phyloP scores from a whole-genome alignment of 2,329 filamentous ascomycete species.

The Fusarium avenaceum region DNA sequence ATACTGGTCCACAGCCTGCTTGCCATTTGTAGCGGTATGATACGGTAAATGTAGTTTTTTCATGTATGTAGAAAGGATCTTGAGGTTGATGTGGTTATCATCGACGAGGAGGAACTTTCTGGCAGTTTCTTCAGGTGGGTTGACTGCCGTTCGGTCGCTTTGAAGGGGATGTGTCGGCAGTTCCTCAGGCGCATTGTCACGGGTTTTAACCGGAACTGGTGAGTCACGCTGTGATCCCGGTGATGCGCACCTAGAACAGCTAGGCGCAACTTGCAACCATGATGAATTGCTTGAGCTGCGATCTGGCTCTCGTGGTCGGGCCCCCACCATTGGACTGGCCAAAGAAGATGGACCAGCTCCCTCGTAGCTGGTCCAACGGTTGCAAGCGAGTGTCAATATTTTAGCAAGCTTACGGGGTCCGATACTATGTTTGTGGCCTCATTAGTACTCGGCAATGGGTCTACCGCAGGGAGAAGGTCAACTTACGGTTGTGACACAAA shows the following conservation, averaged over 20 bases:
- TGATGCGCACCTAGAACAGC: too few relatives aligned
- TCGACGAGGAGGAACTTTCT: conserved; percentile 4
- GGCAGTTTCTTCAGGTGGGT: background rate
- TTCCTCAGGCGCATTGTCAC: background rate
- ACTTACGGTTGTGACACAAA: conserved; percentile 13
- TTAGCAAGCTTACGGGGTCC: conserved; percentile 8
- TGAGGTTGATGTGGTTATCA: conserved; percentile 10
- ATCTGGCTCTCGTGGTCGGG: too few relatives aligned
- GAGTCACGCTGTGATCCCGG: too few relatives aligned
- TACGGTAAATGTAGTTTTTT: background rate
- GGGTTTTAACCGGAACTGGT: too few relatives aligned
- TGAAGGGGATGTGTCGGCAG: background rate
- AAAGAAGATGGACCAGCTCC: background rate
- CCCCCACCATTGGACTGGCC: too few relatives aligned
- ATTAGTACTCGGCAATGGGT: background rate
- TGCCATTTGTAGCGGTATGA: background rate
- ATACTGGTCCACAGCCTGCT: conserved; percentile 3
- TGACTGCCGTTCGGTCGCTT: background rate
- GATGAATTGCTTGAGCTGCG: background rate
- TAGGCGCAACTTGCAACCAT: background rate
- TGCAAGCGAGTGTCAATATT: background rate
- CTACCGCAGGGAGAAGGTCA: too few relatives aligned
- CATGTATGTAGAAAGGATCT: background rate
- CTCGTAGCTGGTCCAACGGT: background rate
- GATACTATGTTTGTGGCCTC: background rate